Evolutionary conservation across 345 rosid species (phyloP), one percentile per base, ranked within the genome.

Genomic region (Acer negundo): DNA sequence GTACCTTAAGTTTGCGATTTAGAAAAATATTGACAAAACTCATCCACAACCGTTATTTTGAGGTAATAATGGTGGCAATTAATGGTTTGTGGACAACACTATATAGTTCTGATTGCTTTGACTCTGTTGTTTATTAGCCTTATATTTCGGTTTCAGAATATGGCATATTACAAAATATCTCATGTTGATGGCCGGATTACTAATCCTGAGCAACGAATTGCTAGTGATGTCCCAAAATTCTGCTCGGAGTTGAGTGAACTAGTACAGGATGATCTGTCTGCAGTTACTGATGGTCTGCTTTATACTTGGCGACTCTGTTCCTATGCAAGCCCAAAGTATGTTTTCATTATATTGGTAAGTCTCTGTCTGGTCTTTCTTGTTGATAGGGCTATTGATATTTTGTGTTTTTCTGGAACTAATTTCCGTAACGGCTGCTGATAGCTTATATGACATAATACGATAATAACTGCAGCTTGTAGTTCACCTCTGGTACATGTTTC

Each of bases 291-390:
- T 82, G 90, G 94, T 61, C 80, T 97, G 53, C 89, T 97, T 65
- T 97, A 97, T 80, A 90, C 98, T 44, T 97, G 98, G 98, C 93
- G 97, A 75, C 86, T 97, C 11, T 93, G 98, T 79, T 94, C 99
- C 75, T 97, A 97, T 83, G 90, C 98, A 64, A 94, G 99, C 85
- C 99, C 99, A 23, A 97, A 94, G 88, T 97, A 97, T 80, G 81
- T 97, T 62, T 84, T 96, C 74, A 92, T 97, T 97, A 94, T 97
- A 78, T 75, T 93, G 99, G 99, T 97, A 89, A 82, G 46, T 82
- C 74, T 78, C 76, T 63, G 9, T 72, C 4, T 11, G 24, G 62
- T 68, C 64, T 68, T 38, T 63, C 68, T 47, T 62, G 62, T 53
- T 62, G n/a, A 31, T n/a, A 42, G 22, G 24, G 42, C 23, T 66